phyloP scores from a whole-genome alignment of 306 rosid species.

The Rosa rugosa region DNA sequence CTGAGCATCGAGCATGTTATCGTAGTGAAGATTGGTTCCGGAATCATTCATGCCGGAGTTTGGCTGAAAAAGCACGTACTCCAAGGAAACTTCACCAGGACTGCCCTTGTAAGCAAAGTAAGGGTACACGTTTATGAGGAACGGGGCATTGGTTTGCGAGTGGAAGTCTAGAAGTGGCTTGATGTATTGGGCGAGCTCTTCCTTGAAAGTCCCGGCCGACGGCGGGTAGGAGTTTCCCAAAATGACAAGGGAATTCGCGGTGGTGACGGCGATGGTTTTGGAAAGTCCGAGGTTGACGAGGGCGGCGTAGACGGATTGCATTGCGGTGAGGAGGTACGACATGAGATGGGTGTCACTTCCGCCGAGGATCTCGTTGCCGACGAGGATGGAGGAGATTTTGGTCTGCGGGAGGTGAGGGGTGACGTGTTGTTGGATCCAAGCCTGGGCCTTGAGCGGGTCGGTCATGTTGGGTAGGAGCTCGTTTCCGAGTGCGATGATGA shows the following conservation, averaged over 20 bases:
- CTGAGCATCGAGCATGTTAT: conserved; percentile 90
- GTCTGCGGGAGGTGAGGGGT: conserved; percentile 59
- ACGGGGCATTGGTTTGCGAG: conserved; percentile 57
- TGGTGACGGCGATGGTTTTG: conserved; percentile 54
- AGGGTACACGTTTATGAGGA: conserved; percentile 74
- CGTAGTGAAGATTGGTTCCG: conserved; percentile 64
- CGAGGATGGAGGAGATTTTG: conserved; percentile 58
- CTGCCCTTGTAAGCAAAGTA: conserved; percentile 73
- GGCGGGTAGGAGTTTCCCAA: conserved; percentile 67
- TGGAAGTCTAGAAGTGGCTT: conserved; percentile 63
- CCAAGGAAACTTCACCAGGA: conserved; percentile 50
- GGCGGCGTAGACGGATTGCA: conserved; percentile 56
- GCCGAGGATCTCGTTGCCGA: conserved; percentile 72
- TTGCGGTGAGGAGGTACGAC: conserved; percentile 65
- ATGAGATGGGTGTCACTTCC: conserved; percentile 40
- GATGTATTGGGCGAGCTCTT: conserved; percentile 49
- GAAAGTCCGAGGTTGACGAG: conserved; percentile 63
- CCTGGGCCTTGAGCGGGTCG: conserved; percentile 56
- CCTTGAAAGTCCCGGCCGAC: conserved; percentile 55
- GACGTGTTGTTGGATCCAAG: conserved; percentile 61
- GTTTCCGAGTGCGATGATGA: conserved; percentile 72
- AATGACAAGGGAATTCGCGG: conserved; percentile 63
- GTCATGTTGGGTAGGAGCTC: conserved; percentile 54
- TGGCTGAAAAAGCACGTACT: conserved; percentile 70
- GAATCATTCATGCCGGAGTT: conserved; percentile 69